Conservation (phyloP, 352 stramenopile species). For the Phytopythium sindhum region DNA sequence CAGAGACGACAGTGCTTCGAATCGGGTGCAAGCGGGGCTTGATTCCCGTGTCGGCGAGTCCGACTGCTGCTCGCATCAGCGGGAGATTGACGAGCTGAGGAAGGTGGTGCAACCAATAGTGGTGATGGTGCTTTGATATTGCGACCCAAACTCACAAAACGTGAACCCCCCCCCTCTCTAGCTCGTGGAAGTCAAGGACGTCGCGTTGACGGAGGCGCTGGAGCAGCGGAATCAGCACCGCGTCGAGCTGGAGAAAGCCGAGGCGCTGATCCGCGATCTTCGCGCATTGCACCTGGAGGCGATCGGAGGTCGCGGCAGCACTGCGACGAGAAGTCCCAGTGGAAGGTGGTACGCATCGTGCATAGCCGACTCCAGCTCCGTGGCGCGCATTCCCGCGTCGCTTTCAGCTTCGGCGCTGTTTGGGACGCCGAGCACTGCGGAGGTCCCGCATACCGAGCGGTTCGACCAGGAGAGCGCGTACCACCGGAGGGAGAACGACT, state of each 20-base stretch:
- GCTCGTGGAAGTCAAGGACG: conserved; percentile 52
- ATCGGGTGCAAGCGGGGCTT: background rate
- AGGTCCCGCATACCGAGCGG: conserved; percentile 35
- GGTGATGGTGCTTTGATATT: background rate
- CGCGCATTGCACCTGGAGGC: conserved; percentile 24
- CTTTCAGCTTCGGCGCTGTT: conserved; percentile 17
- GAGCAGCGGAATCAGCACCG: conserved; percentile 57
- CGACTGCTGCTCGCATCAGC: conserved; percentile 5
- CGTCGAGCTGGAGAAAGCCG: conserved; percentile 40
- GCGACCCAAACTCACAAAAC: background rate
- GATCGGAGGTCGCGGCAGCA: conserved; percentile 9
- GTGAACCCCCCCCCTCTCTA: background rate
- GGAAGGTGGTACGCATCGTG: conserved; percentile 3
- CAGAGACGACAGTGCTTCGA: background rate
- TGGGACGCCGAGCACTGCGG: conserved; percentile 22
- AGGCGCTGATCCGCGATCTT: conserved; percentile 36
- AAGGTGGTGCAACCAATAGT: background rate
- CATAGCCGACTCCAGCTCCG: background rate
- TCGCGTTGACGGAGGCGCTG: conserved; percentile 47
- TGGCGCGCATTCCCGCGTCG: background rate
- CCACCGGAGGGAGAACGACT: conserved; percentile 36
- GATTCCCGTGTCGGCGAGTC: background rate
- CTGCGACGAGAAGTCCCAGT: background rate
- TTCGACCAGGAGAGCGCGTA: conserved; percentile 52
- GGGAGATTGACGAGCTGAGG: conserved; percentile 6